Evolutionary conservation across 2,329 filamentous ascomycete genomes (phyloP), one percentile per base, ranked within the genome.

Genomic region (Myrmaecium sp.): DNA sequence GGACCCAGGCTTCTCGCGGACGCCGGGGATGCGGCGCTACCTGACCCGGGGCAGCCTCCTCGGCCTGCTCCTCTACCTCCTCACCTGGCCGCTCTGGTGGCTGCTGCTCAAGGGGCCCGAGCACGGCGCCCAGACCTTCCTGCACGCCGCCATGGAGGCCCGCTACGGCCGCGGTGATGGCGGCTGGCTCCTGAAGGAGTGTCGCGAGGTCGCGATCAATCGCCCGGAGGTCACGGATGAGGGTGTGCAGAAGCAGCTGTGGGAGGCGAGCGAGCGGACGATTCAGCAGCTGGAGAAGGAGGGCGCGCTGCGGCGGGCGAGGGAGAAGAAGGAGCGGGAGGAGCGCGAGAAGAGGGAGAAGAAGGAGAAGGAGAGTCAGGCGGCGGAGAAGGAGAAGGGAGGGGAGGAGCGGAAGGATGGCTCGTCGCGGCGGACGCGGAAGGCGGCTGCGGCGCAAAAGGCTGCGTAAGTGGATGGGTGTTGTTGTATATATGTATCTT

Each of bases 21-120:
- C 86, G 6, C 82, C 84, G 0, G 84, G 89, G 2, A 92, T 75
- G 53, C 69, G 81, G 23, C 67, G 83, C 31, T 95, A 83, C 75
- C 58, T 98, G 15, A 83, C 80, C 0, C 66, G 81, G 17, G 89
- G 89, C 5, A 80, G 79, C 3, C 59, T 98, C 0, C 73, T 71
- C 64, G 84, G 84, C 0, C 58, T 98, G 12, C 49, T 73, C 0
- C 25, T 81, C 11, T 98, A 98, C 51, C 49, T 93, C 5, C 23
- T 76, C 7, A 69, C 71, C 17, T 98, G 86, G 62, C 64, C 77
- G 1, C 37, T 92, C 0, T 81, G 79, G 49, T 95, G 86, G 81
- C 51, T 98, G 13, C 50, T 94, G 1, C 60, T 98, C 28, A 95
- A 98, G 52, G 84, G 78, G 17, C 69, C 83, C 1, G 56, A 73